Evolutionary conservation across 2,329 filamentous ascomycete genomes (phyloP).

Genomic region (Pseudogymnoascus sp.): DNA sequence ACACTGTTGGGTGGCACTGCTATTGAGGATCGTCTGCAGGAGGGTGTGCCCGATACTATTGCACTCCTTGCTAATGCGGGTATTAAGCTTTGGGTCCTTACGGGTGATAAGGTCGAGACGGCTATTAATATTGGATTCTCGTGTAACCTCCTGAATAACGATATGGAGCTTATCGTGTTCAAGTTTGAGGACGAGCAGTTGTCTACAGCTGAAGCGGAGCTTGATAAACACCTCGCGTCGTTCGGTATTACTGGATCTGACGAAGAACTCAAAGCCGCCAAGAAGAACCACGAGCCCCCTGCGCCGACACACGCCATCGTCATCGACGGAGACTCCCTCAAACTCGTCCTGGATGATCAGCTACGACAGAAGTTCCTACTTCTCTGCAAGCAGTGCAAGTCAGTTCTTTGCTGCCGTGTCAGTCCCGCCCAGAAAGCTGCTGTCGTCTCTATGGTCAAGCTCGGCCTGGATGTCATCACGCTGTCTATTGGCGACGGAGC

Average conservation of each 20-base stretch:
- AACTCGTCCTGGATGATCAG: slow-evolving; percentile 74
- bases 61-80: slow-evolving; percentile 83
- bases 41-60: slow-evolving; percentile 94
- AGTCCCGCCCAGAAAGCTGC: slow-evolving; percentile 94
- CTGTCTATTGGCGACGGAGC: slow-evolving; percentile 89
- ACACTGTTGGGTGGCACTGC: slow-evolving; percentile 87
- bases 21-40: slow-evolving; percentile 93
- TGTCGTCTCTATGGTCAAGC: slow-evolving; percentile 94
- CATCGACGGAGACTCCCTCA: slow-evolving; percentile 89
- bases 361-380: slow-evolving; percentile 89
- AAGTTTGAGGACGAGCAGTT: slow-evolving; percentile 72
- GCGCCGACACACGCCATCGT: slow-evolving; percentile 84
- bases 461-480: slow-evolving; percentile 91
- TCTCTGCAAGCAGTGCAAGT: slow-evolving; percentile 93
- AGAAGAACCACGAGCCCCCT: slow-evolving; percentile 78
- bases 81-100: slow-evolving; percentile 98
- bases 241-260: slow-evolving; percentile 82
- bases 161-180: slow-evolving; percentile 92
- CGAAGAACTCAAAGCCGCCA: slow-evolving; percentile 73
- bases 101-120: slow-evolving; percentile 97
- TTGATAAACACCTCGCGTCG: slow-evolving; percentile 64
- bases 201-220: slow-evolving; percentile 53
- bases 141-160: slow-evolving; percentile 92
- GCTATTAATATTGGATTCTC: slow-evolving; percentile 99
- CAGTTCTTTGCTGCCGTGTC: slow-evolving; percentile 94